Evolutionary conservation across 306 rosid species (phyloP), one percentile per base, ranked within the genome.

Genomic region (Cyamopsis tetragonoloba): DNA sequence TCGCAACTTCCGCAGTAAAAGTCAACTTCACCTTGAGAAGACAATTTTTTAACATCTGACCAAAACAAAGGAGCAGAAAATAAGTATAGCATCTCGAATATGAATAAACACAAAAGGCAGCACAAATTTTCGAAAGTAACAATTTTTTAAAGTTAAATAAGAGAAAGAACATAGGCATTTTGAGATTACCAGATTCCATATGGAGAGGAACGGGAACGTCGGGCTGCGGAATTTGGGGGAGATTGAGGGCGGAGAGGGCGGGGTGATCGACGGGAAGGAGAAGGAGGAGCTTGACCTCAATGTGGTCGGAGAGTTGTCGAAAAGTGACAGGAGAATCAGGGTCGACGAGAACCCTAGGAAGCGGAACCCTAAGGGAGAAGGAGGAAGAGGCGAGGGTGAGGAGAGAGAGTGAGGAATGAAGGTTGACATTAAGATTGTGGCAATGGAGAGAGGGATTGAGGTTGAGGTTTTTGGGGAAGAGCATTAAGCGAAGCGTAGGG

Each of bases 191-290:
- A 1, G 81, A 87, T 24, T 72, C 86, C 75, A 85, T 65, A 4
- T 46, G 13, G 10, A 92, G 83, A 18, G 91, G 84, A 59, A 46
- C 67, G 31, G 73, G 42, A 13, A 49, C 81, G 62, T 64, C 68
- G 3, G 31, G 53, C 50, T 47, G 57, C 5, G 9, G 58, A 54
- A 28, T 26, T 30, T 46, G 82, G 7, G 27, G 51, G 17, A 80
- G 72, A 47, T 73, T 72, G 48, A 85, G 74, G 74, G 77, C 68
- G 17, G 82, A 72, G 41, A 86, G 67, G 44, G 82, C 60, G 1
- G 97, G 89, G 23, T 93, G 96, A 22, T 86, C 86, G 7, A 89
- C 89, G 7, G 98, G 96, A 15, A 89, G 95, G 61, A 89, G 89
- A 47, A 93, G 95, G 11, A 63, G 49, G 43, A 93, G 86, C 82